Evolutionary conservation across 2,329 filamentous ascomycete species (phyloP), one percentile per base, ranked within the genome.

Genomic region (Tolypocladium album): DNA sequence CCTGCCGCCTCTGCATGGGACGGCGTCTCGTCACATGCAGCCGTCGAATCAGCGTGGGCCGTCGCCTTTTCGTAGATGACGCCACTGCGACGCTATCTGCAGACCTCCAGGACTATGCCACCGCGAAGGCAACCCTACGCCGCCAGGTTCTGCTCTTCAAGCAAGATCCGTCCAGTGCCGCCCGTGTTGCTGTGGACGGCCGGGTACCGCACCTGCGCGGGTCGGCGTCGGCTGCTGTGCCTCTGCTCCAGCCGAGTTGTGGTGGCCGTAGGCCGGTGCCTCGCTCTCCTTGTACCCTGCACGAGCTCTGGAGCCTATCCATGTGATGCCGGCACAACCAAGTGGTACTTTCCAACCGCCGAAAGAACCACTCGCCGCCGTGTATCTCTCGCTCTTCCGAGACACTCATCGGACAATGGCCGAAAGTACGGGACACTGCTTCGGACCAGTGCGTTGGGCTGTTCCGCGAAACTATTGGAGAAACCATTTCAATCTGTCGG

Each of bases 1-100:
- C 75, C 76, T 74, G 70, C 71, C 68, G 71, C 68, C 69, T 70
- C 72, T 79, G 76, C 76, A 78, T 72, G 70, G 73, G 72, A 70
- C 70, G 72, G 67, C 63, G 64, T 70, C 65, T 76, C 73, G 72
- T 79, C 78, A 80, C 78, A 78, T 62, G 61, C 60, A 59, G 57
- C 58, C 47, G 61, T 39, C 62, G 60, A 64, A 63, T 64, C 63
- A 64, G 13, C 24, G 52, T 24, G 31, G 27, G 20, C 40, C 11
- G 6, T 22, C 20, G 6, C 38, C 57, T 39, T 47, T 36, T 58
- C n/a, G 40, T 56, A 42, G 53, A 57, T 13, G 52, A 20, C 31
- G 52, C 57, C 57, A 55, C 56, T 57, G 59, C 56, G 39, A 50
- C 56, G 39, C 45, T 39, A 56, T 55, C 8, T 15, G 56, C 47